These are phyloP conservation scores for Ottelia alismoides DNA, from an alignment of 106 monocot genomes.

Conservation along the genomic window DNA sequence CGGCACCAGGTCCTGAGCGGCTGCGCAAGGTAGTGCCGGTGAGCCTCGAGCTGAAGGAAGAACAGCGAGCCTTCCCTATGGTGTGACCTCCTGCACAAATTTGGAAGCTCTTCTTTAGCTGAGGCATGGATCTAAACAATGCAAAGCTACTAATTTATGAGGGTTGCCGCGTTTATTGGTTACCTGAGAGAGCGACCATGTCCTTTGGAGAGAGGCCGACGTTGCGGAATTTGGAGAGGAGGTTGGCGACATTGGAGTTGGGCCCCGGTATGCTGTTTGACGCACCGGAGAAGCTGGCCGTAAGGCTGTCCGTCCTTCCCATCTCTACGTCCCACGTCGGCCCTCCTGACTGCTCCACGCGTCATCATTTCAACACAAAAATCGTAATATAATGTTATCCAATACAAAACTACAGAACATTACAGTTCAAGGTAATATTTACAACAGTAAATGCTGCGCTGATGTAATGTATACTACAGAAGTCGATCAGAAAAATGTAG, in stretches of 20 bases:
- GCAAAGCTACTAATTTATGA: background rate
- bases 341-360: conserved; percentile 68
- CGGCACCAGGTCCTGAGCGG: background rate
- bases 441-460: too few relatives aligned
- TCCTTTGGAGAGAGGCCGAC: conserved; percentile 55
- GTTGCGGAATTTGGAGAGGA: conserved; percentile 50
- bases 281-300: conserved; percentile 33
- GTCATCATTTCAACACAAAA: too few relatives aligned
- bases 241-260: conserved; percentile 47
- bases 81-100: conserved; percentile 54
- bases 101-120: background rate
- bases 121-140: background rate
- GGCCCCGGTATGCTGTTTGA: conserved; percentile 65
- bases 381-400: too few relatives aligned
- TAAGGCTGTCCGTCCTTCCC: conserved; percentile 59
- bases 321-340: conserved; percentile 81
- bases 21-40: background rate
- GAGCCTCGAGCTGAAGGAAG: conserved; percentile 60
- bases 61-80: conserved; percentile 79
- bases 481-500: background rate
- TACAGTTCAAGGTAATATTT: too few relatives aligned
- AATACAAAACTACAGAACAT: background rate
- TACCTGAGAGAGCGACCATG: conserved; percentile 87
- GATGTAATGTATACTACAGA: too few relatives aligned
- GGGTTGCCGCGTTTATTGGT: background rate